These are phyloP conservation scores for Infundibulicybe gibba DNA, from an alignment of 768 basidiomycete species.

Conservation along the genomic window DNA sequence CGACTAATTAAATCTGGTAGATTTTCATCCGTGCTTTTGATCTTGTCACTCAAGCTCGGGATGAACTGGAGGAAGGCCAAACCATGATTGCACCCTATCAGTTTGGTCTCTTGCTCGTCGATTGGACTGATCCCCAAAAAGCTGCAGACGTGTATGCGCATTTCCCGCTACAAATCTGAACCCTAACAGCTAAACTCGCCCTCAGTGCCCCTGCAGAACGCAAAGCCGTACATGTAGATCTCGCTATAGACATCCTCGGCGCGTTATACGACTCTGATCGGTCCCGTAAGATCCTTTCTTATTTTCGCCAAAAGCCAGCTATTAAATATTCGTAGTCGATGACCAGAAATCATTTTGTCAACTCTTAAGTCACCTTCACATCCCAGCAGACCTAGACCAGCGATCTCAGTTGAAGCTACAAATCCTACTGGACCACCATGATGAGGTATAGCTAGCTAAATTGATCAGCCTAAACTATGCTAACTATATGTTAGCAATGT, in stretches of 20 bases:
- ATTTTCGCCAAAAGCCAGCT: not conserved
- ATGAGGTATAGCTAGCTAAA: conserved; percentile 31
- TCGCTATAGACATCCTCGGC: conserved; percentile 53
- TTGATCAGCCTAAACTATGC: not conserved
- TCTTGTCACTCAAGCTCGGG: conserved; percentile 51
- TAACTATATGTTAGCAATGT: conserved; percentile 38
- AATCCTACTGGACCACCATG: conserved; percentile 45
- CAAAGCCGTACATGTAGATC: conserved; percentile 45
- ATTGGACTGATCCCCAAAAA: conserved; percentile 87
- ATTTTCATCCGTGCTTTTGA: conserved; percentile 70
- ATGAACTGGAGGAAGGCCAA: conserved; percentile 67
- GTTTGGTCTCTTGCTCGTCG: conserved; percentile 74
- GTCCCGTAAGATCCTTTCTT: conserved; percentile 29
- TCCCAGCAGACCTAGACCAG: conserved; percentile 34
- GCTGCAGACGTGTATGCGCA: conserved; percentile 40
- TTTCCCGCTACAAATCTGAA: conserved; percentile 1
- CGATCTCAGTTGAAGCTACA: conserved; percentile 42
- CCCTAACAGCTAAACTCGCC: conserved; percentile 7
- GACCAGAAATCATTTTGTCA: conserved; percentile 63
- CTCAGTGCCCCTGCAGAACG: conserved; percentile 3
- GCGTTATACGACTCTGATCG: conserved; percentile 45
- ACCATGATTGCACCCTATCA: conserved; percentile 72
- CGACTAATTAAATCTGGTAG: conserved; percentile 30
- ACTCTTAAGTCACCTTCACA: conserved; percentile 55
- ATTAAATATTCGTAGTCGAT: conserved; percentile 38